Conservation (phyloP, 148 eudicot genomes). For the Spergularia marina region DNA sequence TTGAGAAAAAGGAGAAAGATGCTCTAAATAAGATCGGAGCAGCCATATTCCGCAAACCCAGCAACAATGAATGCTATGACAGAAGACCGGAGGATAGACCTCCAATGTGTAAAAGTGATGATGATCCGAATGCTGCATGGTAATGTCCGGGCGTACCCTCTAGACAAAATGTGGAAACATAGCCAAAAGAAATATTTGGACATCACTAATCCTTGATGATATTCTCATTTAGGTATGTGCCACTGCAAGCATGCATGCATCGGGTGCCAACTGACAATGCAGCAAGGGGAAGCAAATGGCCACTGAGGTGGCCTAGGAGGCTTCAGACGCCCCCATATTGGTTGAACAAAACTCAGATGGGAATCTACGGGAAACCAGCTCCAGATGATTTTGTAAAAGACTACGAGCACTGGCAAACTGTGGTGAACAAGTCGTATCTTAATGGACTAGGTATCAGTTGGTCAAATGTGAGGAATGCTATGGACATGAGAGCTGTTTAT, state of each 20-base stretch:
- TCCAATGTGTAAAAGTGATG: conserved; percentile 67
- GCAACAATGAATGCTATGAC: conserved; percentile 66
- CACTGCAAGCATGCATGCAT: conserved; percentile 77
- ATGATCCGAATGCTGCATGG: conserved; percentile 94
- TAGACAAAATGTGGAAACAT: not conserved
- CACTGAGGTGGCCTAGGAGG: conserved; percentile 59
- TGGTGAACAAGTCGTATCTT: conserved; percentile 56
- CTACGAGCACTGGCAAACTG: conserved; percentile 63
- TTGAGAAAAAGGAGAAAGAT: conserved; percentile 68
- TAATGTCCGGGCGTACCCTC: conserved; percentile 13
- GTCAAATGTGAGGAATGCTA: conserved; percentile 66
- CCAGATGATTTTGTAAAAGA: conserved; percentile 73
- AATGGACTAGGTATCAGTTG: conserved; percentile 68
- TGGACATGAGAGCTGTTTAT: conserved; percentile 93
- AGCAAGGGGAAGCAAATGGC: conserved; percentile 78
- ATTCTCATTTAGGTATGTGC: conserved; percentile 55
- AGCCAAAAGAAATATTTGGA: not conserved
- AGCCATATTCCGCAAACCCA: conserved; percentile 73
- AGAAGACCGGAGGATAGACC: conserved; percentile 52
- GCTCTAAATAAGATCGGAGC: conserved; percentile 51
- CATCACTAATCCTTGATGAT: conserved; percentile 4
- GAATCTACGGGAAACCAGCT: conserved; percentile 83
- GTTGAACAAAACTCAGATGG: conserved; percentile 70
- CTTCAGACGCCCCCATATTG: conserved; percentile 60
- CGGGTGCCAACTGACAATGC: conserved; percentile 42